Evolutionary conservation across 163 green algal genomes (phyloP).

Genomic region (Coccomyxa subellipsoidea): DNA sequence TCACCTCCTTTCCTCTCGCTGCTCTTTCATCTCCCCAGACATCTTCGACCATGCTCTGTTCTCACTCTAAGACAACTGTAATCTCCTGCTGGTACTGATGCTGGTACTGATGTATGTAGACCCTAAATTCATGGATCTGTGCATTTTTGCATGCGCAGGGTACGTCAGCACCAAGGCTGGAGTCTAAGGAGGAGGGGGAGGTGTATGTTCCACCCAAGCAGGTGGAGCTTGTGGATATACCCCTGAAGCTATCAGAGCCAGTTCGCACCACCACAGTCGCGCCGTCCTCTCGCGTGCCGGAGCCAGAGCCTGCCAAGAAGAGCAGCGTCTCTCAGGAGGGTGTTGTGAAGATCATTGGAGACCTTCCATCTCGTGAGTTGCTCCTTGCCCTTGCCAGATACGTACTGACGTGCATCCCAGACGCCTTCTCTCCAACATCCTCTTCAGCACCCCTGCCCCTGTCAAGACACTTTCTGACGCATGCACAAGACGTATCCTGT

Average conservation of each 20-base stretch:
- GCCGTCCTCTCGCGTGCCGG: neutral
- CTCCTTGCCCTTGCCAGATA: neutral
- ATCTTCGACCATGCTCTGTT: too few species aligned
- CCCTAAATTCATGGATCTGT: neutral
- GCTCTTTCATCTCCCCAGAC: too few species aligned
- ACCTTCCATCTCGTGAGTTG: neutral
- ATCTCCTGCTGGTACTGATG: too few species aligned
- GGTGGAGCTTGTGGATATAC: neutral
- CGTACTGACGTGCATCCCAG: neutral
- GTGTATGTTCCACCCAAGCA: neutral
- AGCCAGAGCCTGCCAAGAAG: neutral
- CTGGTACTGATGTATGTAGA: too few species aligned
- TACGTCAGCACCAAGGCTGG: neutral
- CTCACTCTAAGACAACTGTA: too few species aligned
- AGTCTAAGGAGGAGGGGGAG: neutral
- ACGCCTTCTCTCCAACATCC: too few species aligned
- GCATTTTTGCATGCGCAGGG: neutral
- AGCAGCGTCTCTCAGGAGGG: neutral
- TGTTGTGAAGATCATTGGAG: neutral
- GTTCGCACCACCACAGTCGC: neutral
- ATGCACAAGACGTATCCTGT: too few species aligned
- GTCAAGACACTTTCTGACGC: too few species aligned
- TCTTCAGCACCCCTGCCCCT: too few species aligned
- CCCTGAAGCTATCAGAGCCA: neutral
- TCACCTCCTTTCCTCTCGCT: too few species aligned